phyloP scores from a whole-genome alignment of 2,329 filamentous ascomycete genomes.

The Aspergillus amoenus region DNA sequence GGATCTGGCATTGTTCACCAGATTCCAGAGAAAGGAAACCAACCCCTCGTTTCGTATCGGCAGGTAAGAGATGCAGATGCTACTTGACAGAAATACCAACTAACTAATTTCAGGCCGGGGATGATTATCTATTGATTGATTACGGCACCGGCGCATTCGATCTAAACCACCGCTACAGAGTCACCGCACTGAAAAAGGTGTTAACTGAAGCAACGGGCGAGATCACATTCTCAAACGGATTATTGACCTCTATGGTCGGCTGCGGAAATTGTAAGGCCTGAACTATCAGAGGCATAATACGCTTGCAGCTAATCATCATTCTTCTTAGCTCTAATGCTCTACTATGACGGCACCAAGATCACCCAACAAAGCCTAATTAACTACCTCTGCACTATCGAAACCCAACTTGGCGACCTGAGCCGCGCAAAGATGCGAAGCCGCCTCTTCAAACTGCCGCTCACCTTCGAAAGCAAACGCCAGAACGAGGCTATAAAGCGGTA shows the following conservation, averaged over 20 bases:
- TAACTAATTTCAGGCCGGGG: slow-evolving; percentile 39
- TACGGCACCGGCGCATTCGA: slow-evolving; percentile 58
- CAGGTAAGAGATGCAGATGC: slow-evolving; percentile 26
- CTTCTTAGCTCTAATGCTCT: slow-evolving; percentile 41
- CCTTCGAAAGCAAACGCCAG: slow-evolving; percentile 40
- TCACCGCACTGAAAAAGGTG: slow-evolving; percentile 53
- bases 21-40: slow-evolving; percentile 34
- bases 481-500: slow-evolving; percentile 59
- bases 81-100: too few species aligned
- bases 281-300: neutral
- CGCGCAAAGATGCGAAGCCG: slow-evolving; percentile 44
- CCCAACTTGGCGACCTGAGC: slow-evolving; percentile 40
- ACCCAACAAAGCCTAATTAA: slow-evolving; percentile 38
- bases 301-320: neutral
- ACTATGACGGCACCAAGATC: slow-evolving; percentile 46
- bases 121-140: slow-evolving; percentile 58
- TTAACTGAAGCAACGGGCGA: slow-evolving; percentile 36
- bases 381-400: slow-evolving; percentile 39
- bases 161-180: slow-evolving; percentile 57
- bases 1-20: slow-evolving; percentile 35
- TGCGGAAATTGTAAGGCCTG: slow-evolving; percentile 41
- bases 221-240: slow-evolving; percentile 40
- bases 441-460: slow-evolving; percentile 47
- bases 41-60: slow-evolving; percentile 43
- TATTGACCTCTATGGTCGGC: slow-evolving; percentile 54